phyloP scores from a whole-genome alignment of 2,329 filamentous ascomycete species.

The Nemania sp. region DNA sequence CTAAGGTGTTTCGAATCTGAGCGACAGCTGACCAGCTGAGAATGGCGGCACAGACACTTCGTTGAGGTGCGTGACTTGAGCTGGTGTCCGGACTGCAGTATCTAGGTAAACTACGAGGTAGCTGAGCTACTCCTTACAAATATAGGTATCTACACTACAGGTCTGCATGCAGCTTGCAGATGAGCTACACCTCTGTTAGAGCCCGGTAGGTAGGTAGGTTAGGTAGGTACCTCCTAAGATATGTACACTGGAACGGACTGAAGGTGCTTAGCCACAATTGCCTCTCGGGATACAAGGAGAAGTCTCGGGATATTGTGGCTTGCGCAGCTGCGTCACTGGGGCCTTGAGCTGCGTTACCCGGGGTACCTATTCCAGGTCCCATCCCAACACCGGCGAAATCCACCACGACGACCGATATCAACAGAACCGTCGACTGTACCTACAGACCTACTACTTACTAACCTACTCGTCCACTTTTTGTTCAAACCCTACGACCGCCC shows the following conservation, averaged over 20 bases:
- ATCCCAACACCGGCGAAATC: slow-evolving; percentile 1
- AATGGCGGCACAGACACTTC: slow-evolving; percentile 10
- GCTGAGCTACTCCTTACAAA: too few relatives aligned
- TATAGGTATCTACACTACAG: too few relatives aligned
- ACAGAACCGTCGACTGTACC: not conserved
- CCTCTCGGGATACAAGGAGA: not conserved
- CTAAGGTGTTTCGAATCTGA: too few relatives aligned
- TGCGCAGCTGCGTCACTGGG: slow-evolving; percentile 28
- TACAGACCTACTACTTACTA: not conserved
- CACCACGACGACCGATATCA: slow-evolving; percentile 6
- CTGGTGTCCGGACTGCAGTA: not conserved
- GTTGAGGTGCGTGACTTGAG: slow-evolving; percentile 10
- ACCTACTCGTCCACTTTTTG: not conserved
- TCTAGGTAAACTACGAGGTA: not conserved
- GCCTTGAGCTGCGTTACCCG: slow-evolving; percentile 9
- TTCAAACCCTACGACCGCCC: not conserved
- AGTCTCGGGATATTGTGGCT: slow-evolving; percentile 17
- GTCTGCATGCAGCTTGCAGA: too few relatives aligned
- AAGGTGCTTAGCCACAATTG: too few relatives aligned
- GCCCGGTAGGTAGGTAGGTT: too few relatives aligned
- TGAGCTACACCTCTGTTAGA: too few relatives aligned
- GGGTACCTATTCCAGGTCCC: not conserved
- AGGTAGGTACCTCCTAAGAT: too few relatives aligned
- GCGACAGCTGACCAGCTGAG: slow-evolving; percentile 21
- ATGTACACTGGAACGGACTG: too few relatives aligned